phyloP scores from a whole-genome alignment of 2,329 filamentous ascomycete species.

The Scedosporium apiospermum region DNA sequence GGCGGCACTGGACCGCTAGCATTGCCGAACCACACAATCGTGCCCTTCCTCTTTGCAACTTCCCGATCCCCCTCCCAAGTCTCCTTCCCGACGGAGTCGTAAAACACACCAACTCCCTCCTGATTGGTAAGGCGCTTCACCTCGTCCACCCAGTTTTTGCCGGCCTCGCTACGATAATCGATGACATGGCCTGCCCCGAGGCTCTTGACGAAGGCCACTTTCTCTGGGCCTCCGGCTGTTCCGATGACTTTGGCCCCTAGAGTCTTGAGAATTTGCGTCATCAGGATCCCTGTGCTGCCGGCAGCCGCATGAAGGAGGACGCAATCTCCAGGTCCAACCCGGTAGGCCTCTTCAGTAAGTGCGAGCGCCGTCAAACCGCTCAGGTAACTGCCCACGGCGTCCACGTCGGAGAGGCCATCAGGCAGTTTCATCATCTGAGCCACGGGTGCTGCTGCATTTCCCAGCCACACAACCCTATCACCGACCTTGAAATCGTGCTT shows the following conservation, averaged over 20 bases:
- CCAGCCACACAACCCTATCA: neutral
- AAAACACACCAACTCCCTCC: neutral
- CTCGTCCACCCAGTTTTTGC: neutral
- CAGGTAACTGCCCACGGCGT: neutral
- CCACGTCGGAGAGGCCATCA: neutral
- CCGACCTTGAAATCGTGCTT: neutral
- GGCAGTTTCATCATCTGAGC: neutral
- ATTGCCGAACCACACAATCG: neutral
- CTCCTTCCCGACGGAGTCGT: neutral
- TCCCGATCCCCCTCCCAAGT: neutral
- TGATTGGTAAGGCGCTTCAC: neutral
- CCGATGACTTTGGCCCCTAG: conserved; percentile 35
- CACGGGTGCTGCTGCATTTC: neutral
- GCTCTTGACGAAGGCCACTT: conserved; percentile 30
- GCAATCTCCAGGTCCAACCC: conserved; percentile 14
- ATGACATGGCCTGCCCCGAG: conserved; percentile 34
- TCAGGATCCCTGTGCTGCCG: conserved; percentile 35
- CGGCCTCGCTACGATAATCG: conserved; percentile 24
- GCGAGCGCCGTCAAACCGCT: conserved; percentile 8
- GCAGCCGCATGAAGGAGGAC: conserved; percentile 20
- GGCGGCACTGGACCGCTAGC: neutral
- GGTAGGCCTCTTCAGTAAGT: conserved; percentile 13
- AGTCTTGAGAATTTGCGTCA: conserved; percentile 20
- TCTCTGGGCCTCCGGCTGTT: conserved; percentile 27
- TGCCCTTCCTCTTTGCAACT: neutral